Evolutionary conservation across 2,329 filamentous ascomycete genomes (phyloP).

Genomic region (Scopulariopsis brevicaulis): DNA sequence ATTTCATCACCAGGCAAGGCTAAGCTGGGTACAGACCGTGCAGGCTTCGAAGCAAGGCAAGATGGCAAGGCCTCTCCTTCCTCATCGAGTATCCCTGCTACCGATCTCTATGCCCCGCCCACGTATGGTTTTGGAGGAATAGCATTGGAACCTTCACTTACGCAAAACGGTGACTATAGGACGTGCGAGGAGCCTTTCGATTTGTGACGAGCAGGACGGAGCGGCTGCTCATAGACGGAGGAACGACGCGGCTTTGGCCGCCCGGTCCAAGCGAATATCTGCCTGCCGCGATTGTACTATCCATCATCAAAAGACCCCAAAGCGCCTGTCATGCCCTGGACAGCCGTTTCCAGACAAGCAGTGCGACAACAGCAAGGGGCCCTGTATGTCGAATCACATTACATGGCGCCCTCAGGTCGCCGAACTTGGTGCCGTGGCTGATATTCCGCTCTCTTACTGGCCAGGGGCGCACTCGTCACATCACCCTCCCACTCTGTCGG

Average conservation of each 20-base stretch:
- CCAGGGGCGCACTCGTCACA: slow-evolving; percentile 1
- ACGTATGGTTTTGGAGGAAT: neutral
- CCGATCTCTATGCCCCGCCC: neutral
- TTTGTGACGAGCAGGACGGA: neutral
- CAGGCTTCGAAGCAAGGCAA: neutral
- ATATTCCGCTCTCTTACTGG: neutral
- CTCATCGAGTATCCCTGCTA: neutral
- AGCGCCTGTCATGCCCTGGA: neutral
- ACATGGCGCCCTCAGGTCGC: neutral
- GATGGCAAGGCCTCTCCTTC: neutral
- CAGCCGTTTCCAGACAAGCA: neutral
- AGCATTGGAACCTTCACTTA: neutral
- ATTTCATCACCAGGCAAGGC: neutral
- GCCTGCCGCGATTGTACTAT: no score
- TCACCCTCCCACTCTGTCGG: neutral
- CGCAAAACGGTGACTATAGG: neutral
- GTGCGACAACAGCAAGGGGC: neutral
- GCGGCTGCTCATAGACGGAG: neutral
- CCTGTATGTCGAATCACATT: neutral
- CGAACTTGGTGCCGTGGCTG: neutral
- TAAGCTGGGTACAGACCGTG: neutral
- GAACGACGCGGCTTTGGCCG: neutral
- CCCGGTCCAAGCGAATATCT: no score
- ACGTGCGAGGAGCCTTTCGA: neutral
- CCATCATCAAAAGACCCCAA: no score